A percentile compares a stretch with the other conserved stretches of the same genome.
Evolutionary conservation across 306 rosid genomes (phyloP).

Genomic region (Cucurbita pepo): DNA sequence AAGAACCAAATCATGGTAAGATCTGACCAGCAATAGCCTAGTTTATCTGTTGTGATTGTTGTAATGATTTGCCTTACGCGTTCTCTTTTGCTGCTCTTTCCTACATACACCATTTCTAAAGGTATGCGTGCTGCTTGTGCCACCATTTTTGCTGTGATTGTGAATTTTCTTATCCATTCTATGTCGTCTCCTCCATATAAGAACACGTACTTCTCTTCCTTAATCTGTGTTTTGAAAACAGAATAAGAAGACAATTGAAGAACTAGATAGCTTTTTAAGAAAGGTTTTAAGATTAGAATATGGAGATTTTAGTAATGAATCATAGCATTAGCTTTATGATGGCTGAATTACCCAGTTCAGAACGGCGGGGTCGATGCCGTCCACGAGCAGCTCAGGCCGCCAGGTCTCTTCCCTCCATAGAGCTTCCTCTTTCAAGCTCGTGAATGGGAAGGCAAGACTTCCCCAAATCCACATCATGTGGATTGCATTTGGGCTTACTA

Average conservation of each 20-base stretch:
- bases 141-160: slow-evolving; percentile 26
- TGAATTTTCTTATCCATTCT: slow-evolving; percentile 34
- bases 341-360: slow-evolving; percentile 38
- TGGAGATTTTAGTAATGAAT: neutral
- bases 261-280: neutral
- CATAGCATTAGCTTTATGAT: neutral
- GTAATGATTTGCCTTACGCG: slow-evolving; percentile 21
- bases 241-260: neutral
- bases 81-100: slow-evolving; percentile 37
- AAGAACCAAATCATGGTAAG: slow-evolving; percentile 48
- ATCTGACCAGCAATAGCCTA: slow-evolving; percentile 31
- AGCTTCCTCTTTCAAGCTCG: slow-evolving; percentile 37
- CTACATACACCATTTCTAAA: slow-evolving; percentile 39
- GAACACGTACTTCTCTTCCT: slow-evolving; percentile 32
- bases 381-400: slow-evolving; percentile 38
- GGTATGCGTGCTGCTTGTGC: slow-evolving; percentile 20
- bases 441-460: slow-evolving; percentile 51
- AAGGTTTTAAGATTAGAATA: neutral
- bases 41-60: slow-evolving; percentile 20
- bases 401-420: slow-evolving; percentile 53
- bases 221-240: slow-evolving; percentile 18
- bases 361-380: slow-evolving; percentile 35
- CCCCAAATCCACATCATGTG: slow-evolving; percentile 81
- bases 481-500: slow-evolving; percentile 47
- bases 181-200: slow-evolving; percentile 42